Percentiles rank a stretch among this genome's conserved stretches.
Evolutionary conservation across 306 rosid species (phyloP).

Genomic region (Lathyrus aphaca): DNA sequence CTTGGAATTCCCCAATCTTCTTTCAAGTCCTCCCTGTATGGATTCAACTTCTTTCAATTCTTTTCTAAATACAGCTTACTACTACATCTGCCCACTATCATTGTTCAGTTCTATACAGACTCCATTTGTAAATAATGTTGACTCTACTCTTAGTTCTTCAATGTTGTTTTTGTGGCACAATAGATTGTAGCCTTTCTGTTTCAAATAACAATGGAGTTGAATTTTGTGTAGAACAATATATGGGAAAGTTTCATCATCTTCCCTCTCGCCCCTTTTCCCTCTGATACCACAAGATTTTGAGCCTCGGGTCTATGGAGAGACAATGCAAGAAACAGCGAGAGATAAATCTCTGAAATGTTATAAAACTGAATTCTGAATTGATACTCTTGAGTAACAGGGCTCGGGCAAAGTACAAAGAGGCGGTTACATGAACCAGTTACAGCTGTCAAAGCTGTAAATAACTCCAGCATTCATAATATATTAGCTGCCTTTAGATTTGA

Average conservation of each 20-base stretch:
- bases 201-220: not conserved
- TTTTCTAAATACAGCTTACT: not conserved
- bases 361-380: not conserved
- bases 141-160: not conserved
- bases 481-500: conserved; percentile 1
- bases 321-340: not conserved
- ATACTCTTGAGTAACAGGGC: not conserved
- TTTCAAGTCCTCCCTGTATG: not conserved
- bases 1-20: not conserved
- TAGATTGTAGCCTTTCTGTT: not conserved
- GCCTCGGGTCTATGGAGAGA: not conserved
- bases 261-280: not conserved
- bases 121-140: not conserved
- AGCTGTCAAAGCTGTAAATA: conserved; percentile 10
- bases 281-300: not conserved
- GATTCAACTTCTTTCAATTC: not conserved
- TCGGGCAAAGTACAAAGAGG: not conserved
- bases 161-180: not conserved
- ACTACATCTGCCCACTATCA: not conserved
- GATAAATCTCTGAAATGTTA: not conserved
- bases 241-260: not conserved
- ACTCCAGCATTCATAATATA: not conserved
- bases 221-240: not conserved
- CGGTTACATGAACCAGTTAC: not conserved
- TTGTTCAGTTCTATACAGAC: not conserved